phyloP scores from a whole-genome alignment of 2,329 filamentous ascomycete species.

The Sordariomycetes sp. region DNA sequence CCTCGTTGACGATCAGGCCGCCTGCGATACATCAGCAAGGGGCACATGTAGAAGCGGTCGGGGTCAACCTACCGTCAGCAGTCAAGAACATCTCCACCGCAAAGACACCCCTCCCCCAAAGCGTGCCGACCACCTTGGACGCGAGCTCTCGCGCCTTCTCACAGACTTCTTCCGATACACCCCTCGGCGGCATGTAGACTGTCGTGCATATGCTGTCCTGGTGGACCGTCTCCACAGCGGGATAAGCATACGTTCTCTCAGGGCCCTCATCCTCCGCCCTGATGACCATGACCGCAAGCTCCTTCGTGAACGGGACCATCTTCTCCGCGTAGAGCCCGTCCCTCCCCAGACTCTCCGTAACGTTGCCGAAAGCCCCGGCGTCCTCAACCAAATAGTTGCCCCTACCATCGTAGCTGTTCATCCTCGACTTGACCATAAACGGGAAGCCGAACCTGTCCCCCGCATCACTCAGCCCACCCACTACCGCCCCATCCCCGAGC shows the following conservation, averaged over 20 bases:
- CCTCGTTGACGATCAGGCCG: constrained; percentile 69
- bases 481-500: constrained; percentile 46
- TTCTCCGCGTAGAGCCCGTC: constrained; percentile 79
- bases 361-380: constrained; percentile 42
- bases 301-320: constrained; percentile 75
- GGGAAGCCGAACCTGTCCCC: constrained; percentile 63
- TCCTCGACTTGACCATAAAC: constrained; percentile 86
- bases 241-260: constrained; percentile 56
- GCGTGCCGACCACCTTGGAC: constrained; percentile 63
- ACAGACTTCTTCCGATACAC: constrained; percentile 49
- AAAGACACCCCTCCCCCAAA: constrained; percentile 86
- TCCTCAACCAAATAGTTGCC: constrained; percentile 46
- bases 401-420: constrained; percentile 85
- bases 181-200: constrained; percentile 74
- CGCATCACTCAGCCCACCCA: constrained; percentile 51
- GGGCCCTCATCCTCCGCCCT: constrained; percentile 64
- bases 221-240: constrained; percentile 87
- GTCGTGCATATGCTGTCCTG: constrained; percentile 93
- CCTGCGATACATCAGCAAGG: not conserved
- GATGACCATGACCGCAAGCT: constrained; percentile 90
- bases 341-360: constrained; percentile 57
- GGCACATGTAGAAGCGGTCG: not conserved
- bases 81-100: constrained; percentile 94
- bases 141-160: constrained; percentile 66
- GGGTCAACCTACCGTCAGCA: constrained; percentile 41